Evolutionary conservation across 2,329 filamentous ascomycete species (phyloP), one percentile per base, ranked within the genome.

Genomic region (Didymella pomorum): DNA sequence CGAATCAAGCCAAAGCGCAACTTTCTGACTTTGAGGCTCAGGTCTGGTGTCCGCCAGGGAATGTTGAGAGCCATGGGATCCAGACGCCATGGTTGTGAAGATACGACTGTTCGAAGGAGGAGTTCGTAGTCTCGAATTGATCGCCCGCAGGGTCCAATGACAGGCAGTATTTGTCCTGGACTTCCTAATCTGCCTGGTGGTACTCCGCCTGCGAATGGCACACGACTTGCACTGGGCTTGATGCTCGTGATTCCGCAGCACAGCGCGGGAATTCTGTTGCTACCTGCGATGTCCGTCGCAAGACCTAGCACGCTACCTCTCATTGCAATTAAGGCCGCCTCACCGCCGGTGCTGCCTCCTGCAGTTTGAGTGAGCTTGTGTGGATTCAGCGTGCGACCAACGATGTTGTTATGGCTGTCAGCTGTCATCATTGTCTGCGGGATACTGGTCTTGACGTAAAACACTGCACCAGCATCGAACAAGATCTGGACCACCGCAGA

Each of bases 271-370:
- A 83, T 78, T 7, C 82, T 76, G 50, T 83, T 81, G 2, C 73
- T 78, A 2, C 68, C 67, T 41, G 29, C 79, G 47, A 89, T 87
- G 60, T 89, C 87, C 0, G 87, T 89, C 0, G 86, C 86, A 12
- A 89, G 79, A 1, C 88, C 88, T 1, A 89, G 67, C 51, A 86
- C 79, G 29, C 79, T 83, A 0, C 87, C 87, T 26, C 81, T 79
- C 78, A 89, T 81, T 4, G 82, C 83, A 20, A 89, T 66, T 10
- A 89, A 72, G 0, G 83, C 85, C 0, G 82, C 87, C 70, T 90
- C 87, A 12, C 89, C 89, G 11, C 89, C 89, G 0, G 84, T 86
- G 10, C 83, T 86, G 2, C 89, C 89, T 5, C 89, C 89, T 0
- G 86, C 81, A 0, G 84, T 86, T 29, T 88, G 78, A 20, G 80